These are phyloP conservation scores for Fonsecaea nubica DNA, from an alignment of 2,329 filamentous ascomycete genomes.

Conservation along the genomic window DNA sequence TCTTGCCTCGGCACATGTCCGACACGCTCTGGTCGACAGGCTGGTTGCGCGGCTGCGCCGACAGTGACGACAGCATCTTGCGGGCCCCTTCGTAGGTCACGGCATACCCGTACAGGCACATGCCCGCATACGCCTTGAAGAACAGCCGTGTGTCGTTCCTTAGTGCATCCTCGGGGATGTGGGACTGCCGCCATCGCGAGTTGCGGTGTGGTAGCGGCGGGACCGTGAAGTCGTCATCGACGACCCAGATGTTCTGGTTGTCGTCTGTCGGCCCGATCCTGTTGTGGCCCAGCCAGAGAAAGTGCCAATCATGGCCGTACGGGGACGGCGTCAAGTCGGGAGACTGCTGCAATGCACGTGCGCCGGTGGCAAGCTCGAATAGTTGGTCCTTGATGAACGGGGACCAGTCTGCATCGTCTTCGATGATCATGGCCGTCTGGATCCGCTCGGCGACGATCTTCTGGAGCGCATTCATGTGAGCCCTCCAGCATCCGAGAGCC, in stretches of 20 bases:
- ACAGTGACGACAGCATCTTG: constrained; percentile 47
- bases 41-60: neutral
- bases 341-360: neutral
- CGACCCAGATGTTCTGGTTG: constrained; percentile 41
- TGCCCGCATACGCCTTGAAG: constrained; percentile 44
- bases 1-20: constrained; percentile 53
- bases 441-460: constrained; percentile 44
- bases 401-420: neutral
- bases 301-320: constrained; percentile 58
- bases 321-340: neutral
- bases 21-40: neutral
- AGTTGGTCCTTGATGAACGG: neutral
- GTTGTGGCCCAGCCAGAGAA: constrained; percentile 59
- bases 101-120: constrained; percentile 50
- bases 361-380: neutral
- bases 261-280: constrained; percentile 41
- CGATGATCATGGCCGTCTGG: constrained; percentile 50
- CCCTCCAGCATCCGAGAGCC: constrained; percentile 54
- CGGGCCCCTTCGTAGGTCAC: constrained; percentile 48
- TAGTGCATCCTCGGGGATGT: neutral
- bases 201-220: neutral
- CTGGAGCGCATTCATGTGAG: constrained; percentile 48
- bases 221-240: constrained; percentile 44
- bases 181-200: neutral
- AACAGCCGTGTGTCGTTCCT: constrained; percentile 45